Evolutionary conservation across 352 stramenopile species (phyloP), one percentile per base, ranked within the genome.

Genomic region (Blastocystis hominis): DNA sequence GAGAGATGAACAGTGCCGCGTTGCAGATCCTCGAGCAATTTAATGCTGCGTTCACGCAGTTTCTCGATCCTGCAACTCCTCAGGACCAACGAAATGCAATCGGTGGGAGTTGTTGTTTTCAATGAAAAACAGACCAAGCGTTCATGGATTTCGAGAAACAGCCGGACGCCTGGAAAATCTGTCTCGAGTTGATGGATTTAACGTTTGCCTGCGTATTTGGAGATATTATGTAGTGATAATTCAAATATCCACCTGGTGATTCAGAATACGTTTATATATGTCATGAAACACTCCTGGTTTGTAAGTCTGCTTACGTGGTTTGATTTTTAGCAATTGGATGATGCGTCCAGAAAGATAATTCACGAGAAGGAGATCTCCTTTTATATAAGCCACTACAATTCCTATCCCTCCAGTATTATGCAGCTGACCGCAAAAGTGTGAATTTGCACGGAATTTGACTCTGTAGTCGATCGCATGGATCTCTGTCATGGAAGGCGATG

Each of bases 201-300:
- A 84, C 72, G 72, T 64, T 40, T 44, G 47, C 30, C 24, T 55
- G 4, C 1, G 50, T 47, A 20, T 53, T 30, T 38, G 3, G 20
- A 3, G 17, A 24, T 30, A 69, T 30, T 53, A 44, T 15, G 7
- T 84, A 84, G 72, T 38, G 68, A 63, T 24, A 68, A 68, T 34
- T 6, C 72, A 20, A 64, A 66, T 40, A 84, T 84, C 6, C 72
- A 84, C 46, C 30, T 84, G 53, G 46, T 84, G 13, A 84, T 84
- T 46, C 72, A 84, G 30, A 53, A 84, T 69, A 84, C 72, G 46
- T 84, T 84, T 46, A 84, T 84, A n/a, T 84, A 69, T 68, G 38
- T 84, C 50, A 44, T 84, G 56, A 84, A 68, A 46, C 72, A 84
- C 68, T 53, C 44, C 36, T 84, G 72, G 72, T 6, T 47, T 15